Base-by-base conservation (phyloP, 495 filamentous ascomycete species). In the Aspergillus avenaceus region DNA sequence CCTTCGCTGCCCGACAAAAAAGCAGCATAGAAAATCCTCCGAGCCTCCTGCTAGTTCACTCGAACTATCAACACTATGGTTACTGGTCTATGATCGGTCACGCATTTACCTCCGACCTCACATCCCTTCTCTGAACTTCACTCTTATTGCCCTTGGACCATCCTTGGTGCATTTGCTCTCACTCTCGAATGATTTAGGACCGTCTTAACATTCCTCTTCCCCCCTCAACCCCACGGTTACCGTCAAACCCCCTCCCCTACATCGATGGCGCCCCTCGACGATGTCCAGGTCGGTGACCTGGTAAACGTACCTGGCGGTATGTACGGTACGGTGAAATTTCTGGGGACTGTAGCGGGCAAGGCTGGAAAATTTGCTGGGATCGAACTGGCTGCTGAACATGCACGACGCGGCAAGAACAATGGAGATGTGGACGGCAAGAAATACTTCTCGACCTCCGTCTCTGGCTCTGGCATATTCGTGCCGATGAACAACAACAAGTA, bases 261-360 rank as follows among this genome's bases (percentile, higher is more conserved):
- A 32, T 31, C 14, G 32, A 71, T 70, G 71, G 70, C 55, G 62
- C 65, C 63, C 52, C 58, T 58, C 45, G 72, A 76, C 48, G 84
- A 85, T 32, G 72, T 95, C 53, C 78, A 85, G 58, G 79, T 97
- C 29, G 95, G 95, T 37, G 95, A 97, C 64, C 70, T 79, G 46
- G 93, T 99, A 45, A 91, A 97, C 52, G 92, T 97, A 44, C 93
- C 93, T 5, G 95, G 93, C 8, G 90, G 84, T 58, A 97, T 99
- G 92, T 73, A 85, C 55, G 93, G 93, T 21, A 87, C 82, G 21
- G 81, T 99, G 47, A 90, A 87, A 66, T 99, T 92, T 63, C 74
- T 99, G 52, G 93, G 93, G 4, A 72, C 72, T 29, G 91, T 99
- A 26, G 81, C 83, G 41, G 92, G 91, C 47, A 96, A 96, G 74